Conservation (phyloP, 805 yeast genomes). For the Saccharomycopsis oosterbeekiorum region DNA sequence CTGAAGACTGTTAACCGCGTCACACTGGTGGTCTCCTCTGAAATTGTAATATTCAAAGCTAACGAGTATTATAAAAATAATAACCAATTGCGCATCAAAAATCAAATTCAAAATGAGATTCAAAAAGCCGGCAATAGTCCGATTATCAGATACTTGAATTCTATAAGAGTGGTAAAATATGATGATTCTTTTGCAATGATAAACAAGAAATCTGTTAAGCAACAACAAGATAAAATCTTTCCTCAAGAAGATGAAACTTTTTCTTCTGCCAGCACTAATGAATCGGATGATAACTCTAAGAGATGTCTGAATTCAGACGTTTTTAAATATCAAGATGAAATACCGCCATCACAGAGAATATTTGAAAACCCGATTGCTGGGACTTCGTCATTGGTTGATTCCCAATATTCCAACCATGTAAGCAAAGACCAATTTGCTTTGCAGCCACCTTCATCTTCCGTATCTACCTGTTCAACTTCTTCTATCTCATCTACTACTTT, state of each 20-base stretch:
- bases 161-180: not conserved
- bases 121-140: not conserved
- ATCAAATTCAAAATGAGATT: not conserved
- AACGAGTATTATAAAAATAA: constrained; percentile 1
- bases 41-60: not conserved
- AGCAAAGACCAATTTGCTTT: not conserved
- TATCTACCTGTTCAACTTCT: not conserved
- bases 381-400: not conserved
- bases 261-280: too few relatives aligned
- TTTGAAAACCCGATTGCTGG: too few relatives aligned
- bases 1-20: not conserved
- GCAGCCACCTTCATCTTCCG: not conserved
- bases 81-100: not conserved
- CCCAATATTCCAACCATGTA: not conserved
- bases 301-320: too few relatives aligned
- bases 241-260: too few relatives aligned
- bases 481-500: too few relatives aligned
- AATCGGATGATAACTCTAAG: too few relatives aligned
- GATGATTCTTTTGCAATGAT: not conserved
- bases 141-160: not conserved
- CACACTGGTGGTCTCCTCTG: not conserved
- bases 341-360: too few relatives aligned
- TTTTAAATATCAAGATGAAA: too few relatives aligned
- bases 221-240: not conserved
- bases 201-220: not conserved